Base-by-base conservation (phyloP, 306 rosid species). In the Cucurbita maxima region DNA sequence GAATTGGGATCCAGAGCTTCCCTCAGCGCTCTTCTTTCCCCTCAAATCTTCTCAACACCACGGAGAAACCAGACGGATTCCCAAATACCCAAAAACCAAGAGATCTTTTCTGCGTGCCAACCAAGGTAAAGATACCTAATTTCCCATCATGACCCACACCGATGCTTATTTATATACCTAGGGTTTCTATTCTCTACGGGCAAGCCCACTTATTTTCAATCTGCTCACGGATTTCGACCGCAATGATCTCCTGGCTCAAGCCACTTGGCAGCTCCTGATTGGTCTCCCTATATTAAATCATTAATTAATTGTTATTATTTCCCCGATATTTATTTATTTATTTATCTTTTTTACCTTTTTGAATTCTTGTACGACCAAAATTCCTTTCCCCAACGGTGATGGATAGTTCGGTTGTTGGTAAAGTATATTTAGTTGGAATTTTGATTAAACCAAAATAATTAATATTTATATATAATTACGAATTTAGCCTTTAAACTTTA, bases 1-100 rank as follows among this genome's bases (percentile, higher is more conserved):
- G 83, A 78, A 88, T 86, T 81, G 84, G 91, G 92, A 87, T 91
- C 97, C 97, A 91, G 96, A 94, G 91, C 78, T 78, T 75, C 89
- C 57, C 69, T 56, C 37, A 16, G 25, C 62, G 55, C 77, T 52
- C 45, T 36, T 36, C 76, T 12, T n/a, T 58, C 6, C 74, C 57
- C 43, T 15, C 47, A 48, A 70, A 70, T 69, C 58, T 67, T 69
- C 73, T 47, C 72, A 30, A 22, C n/a, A 25, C 30, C 36, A 63
- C 71, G 15, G 41, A 63, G 52, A 61, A 68, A 47, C 73, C 22
- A 68, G 20, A 13, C 57, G 19, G 2, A 25, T 68, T 68, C 57
- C 19, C 51, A 30, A 69, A 25, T 68, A 47, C 57, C 51, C 15
- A 69, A 69, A 7, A 25, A 69, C 25, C 74, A 36, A 22, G 74